Evolutionary conservation across 2,329 filamentous ascomycete genomes (phyloP).

Genomic region (Rhinocladiella mackenziei): DNA sequence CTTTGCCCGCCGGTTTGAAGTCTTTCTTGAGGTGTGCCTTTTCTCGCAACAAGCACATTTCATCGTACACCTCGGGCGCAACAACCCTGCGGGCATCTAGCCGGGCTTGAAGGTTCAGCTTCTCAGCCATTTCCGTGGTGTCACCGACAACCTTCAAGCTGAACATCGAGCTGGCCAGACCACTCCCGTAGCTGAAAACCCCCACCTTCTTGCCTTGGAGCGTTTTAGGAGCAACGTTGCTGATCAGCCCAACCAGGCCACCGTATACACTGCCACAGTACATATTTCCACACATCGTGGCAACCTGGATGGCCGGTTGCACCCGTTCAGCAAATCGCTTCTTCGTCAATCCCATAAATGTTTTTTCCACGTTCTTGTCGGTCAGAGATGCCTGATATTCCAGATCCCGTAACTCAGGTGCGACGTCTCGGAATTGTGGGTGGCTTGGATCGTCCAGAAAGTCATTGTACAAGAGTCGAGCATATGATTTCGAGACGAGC

Average conservation of each 20-base stretch:
- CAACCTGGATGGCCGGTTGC: constrained; percentile 66
- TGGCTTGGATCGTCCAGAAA: constrained; percentile 67
- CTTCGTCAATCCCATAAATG: constrained; percentile 78
- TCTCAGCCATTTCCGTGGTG: constrained; percentile 63
- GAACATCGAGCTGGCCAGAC: constrained; percentile 70
- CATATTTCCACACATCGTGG: constrained; percentile 69
- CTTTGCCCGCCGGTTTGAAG: constrained; percentile 66
- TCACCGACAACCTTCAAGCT: constrained; percentile 63
- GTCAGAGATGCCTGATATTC: constrained; percentile 74
- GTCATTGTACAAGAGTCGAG: constrained; percentile 79
- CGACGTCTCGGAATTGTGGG: constrained; percentile 67
- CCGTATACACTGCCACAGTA: constrained; percentile 59
- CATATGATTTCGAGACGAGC: constrained; percentile 80
- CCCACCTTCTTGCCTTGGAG: constrained; percentile 69
- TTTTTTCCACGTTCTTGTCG: constrained; percentile 82
- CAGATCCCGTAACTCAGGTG: constrained; percentile 71
- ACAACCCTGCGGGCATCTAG: constrained; percentile 64
- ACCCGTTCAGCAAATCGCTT: constrained; percentile 79
- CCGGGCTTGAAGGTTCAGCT: constrained; percentile 65
- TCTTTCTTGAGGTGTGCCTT: constrained; percentile 78
- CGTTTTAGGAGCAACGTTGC: constrained; percentile 58
- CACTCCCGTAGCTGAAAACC: constrained; percentile 76
- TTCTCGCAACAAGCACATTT: constrained; percentile 77
- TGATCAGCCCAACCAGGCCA: constrained; percentile 57
- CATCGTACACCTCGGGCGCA: constrained; percentile 68